Base-by-base conservation (phyloP, 2,329 filamentous ascomycete genomes). In the Apiospora aurea region DNA sequence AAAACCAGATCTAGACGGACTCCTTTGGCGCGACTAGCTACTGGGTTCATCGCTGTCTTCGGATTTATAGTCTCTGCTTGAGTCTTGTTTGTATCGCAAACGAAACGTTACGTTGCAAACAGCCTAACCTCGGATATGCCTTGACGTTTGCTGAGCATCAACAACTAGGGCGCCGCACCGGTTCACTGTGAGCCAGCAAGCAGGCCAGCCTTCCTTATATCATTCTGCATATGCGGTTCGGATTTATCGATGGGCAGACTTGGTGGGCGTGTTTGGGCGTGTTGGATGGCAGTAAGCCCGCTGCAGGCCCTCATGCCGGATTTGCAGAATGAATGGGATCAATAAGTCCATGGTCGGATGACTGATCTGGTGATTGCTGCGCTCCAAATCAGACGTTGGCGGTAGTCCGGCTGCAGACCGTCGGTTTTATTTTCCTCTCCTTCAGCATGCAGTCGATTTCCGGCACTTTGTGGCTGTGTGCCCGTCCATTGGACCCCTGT, bases 381-480 rank as follows among this genome's bases (percentile, higher is more conserved):
- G 18, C 29, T 61, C 16, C 16, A 8, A 61, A 38, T 61, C 53
- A 21, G 53, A 7, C 53, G 53, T 21, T 38, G 53, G 29, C 53
- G 53, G 46, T n/a, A 49, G 46, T 49, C 18, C 46, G 21, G 46
- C 18, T 38, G 53, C 53, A 61, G 53, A 61, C 53, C 53, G 53
- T 61, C 53, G 29, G 53, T 61, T 34, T 61, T 61, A 34, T 61
- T 61, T 6, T 61, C 29, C 21, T 24, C 21, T 41, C 57, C 57
- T 64, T 41, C 34, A 41, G 57, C 34, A 41, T 41, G 34, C 57
- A 41, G 34, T 64, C 16, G 41, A 41, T 64, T 14, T 41, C 57
- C 57, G 57, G 34, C 57, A 64, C 18, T n/a, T 21, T 24, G 57
- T 64, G 57, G 57, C 57, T 64, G 57, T 64, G 57, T 38, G 57